A percentile compares a stretch with the other conserved stretches of the same genome.
phyloP scores from a whole-genome alignment of 2,329 filamentous ascomycete species.

The Paecilomyces sp. region DNA sequence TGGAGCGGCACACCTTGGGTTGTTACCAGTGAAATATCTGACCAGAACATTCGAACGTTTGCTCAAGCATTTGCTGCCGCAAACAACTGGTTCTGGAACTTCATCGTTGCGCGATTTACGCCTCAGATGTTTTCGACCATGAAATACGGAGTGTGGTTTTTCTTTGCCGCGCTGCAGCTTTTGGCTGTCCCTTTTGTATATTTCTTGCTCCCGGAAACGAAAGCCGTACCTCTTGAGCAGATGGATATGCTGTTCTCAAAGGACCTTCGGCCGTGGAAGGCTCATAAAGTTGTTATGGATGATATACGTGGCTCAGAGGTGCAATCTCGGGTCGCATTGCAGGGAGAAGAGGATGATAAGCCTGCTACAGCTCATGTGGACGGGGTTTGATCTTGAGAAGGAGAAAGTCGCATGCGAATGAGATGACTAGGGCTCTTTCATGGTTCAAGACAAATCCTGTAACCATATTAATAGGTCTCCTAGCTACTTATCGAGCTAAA shows the following conservation, averaged over 20 bases:
- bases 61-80: constrained; percentile 57
- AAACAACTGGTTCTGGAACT: constrained; percentile 10
- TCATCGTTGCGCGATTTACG: constrained; percentile 12
- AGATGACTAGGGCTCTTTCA: background rate
- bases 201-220: constrained; percentile 57
- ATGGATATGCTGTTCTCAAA: constrained; percentile 53
- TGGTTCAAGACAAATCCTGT: background rate
- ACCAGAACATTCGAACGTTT: constrained; percentile 56
- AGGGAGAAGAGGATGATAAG: background rate
- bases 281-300: background rate
- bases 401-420: background rate
- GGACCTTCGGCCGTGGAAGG: constrained; percentile 1
- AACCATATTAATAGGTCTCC: background rate
- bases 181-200: constrained; percentile 49
- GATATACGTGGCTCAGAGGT: background rate
- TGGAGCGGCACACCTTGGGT: constrained; percentile 75
- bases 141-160: constrained; percentile 55
- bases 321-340: background rate
- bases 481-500: too few species aligned
- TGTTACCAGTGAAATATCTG: constrained; percentile 60
- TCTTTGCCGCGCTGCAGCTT: constrained; percentile 57
- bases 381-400: background rate
- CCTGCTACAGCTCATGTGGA: background rate
- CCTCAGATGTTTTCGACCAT: constrained; percentile 22
- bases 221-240: constrained; percentile 53